Base-by-base conservation (phyloP, 2,329 filamentous ascomycete genomes). In the Fusarium tanahbumbuense region DNA sequence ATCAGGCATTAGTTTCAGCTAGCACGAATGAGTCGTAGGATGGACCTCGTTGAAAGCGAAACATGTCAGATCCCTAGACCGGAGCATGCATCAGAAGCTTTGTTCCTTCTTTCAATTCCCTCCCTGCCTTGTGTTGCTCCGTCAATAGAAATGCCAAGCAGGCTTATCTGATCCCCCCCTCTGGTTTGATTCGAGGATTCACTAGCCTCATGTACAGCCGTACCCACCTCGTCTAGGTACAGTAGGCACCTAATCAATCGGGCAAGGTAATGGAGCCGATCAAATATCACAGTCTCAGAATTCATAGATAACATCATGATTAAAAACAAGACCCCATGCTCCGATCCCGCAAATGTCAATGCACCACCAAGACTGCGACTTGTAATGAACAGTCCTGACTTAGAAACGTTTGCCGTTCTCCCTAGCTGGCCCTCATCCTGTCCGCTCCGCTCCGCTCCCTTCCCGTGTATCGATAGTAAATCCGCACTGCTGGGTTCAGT, bases 81-180 rank as follows among this genome's bases (percentile, higher is more conserved):
- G 30, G 47, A 48, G 58, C 25, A 30, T 50, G 18, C 34, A 37
- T 28, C 20, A n/a, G 16, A 12, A 32, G n/a, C 49, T 47, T 48
- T 47, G 32, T 45, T 54, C 46, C 56, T 63, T 45, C 47, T 48
- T 59, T 23, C 22, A 13, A 28, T 28, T 49, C 41, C 34, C 27
- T 28, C 27, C 27, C 30, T 25, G n/a, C 18, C 15, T 16, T 32
- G 44, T 60, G 66, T 72, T 72, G 65, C 73, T 66, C 46, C 63
- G 70, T 64, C 69, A 55, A 73, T 70, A 44, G 57, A 56, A 72
- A 47, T 60, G 73, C 73, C 72, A 75, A 75, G 73, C 28, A 55
- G 57, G 66, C 8, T 75, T 75, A 75, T 75, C 73, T 73, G 73
- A 75, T 75, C 72, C 45, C 56, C 20, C 50, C 66, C 57, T 60